Base-by-base conservation (phyloP, 2,329 filamentous ascomycete genomes). In the Leptographium wingfieldii region DNA sequence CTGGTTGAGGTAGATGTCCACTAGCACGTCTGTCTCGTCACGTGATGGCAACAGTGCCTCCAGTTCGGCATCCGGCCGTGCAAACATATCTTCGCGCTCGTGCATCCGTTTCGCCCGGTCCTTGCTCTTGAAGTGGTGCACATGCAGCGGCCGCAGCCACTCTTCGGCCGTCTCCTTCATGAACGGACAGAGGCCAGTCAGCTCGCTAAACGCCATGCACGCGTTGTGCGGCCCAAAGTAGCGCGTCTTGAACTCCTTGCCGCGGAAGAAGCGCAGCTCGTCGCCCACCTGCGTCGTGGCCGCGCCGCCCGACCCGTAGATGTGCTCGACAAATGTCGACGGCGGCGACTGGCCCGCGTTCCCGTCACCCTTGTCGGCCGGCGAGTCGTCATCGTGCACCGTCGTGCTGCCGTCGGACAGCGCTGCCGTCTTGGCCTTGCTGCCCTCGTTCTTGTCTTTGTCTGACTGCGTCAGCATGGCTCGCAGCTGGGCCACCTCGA, bases 111-210 rank as follows among this genome's bases (percentile, higher is more conserved):
- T 77, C 66, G 74, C 74, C 56, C 80, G 77, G 65, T 84, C 80
- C 69, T 84, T 84, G 64, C 73, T 68, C 70, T 84, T 83, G 64
- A 74, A 69, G 43, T 67, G 73, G 63, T 80, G 77, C 31, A 82
- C 74, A 46, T 81, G 80, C 53, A 83, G 76, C 9, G 81, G 81
- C 57, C 78, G 76, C 59, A 84, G 74, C 80, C 81, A 83, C 67
- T 83, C 80, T 58, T 83, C 79, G 11, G 81, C 80, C 0, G 80
- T 83, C 70, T 84, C 80, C 64, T 77, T 79, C 81, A 84, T 84
- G 61, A 84, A 84, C 16, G 80, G 78, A 54, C 76, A 80, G 54
- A 84, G 73, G 2, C 81, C 81, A 2, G 78, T 78, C 65, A 81
- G 72, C 61, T 83, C 80, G 56, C 78, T 77, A 66, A 84, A 81